Conservation (phyloP, 352 stramenopile genomes). For the Thalassiosira hispida region DNA sequence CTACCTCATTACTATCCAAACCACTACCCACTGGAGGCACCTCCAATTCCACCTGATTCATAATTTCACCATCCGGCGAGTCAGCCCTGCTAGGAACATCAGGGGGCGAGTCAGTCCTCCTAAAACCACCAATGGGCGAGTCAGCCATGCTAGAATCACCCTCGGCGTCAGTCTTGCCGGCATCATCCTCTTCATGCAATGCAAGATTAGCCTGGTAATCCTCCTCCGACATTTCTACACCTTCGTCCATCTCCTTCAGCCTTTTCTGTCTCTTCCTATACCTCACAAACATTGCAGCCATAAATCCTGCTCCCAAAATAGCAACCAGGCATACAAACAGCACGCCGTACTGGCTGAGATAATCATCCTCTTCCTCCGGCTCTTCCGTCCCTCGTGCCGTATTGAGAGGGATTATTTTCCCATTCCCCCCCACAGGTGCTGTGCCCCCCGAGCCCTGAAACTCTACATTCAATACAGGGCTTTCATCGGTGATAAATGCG, state of each 20-base stretch:
- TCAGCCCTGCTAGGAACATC: not conserved
- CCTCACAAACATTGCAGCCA: conserved; percentile 15
- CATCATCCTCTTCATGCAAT: conserved; percentile 10
- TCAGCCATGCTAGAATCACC: not conserved
- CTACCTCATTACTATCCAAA: conserved; percentile 34
- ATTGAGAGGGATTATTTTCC: conserved; percentile 19
- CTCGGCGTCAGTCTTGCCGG: not conserved
- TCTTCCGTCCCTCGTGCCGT: conserved; percentile 20
- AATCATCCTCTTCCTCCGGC: conserved; percentile 16
- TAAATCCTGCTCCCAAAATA: conserved; percentile 33
- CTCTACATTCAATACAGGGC: conserved; percentile 29
- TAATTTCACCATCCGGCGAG: not conserved
- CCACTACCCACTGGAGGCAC: conserved; percentile 11
- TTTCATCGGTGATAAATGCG: conserved; percentile 14
- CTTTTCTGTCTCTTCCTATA: conserved; percentile 23
- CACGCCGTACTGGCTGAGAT: conserved; percentile 40
- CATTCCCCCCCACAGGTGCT: not conserved
- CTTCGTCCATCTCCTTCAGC: not conserved
- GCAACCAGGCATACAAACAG: conserved; percentile 46
- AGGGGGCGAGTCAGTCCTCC: not conserved
- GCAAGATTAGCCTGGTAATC: conserved; percentile 18
- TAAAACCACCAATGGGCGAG: not conserved
- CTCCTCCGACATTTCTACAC: not conserved
- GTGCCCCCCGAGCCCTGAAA: conserved; percentile 13
- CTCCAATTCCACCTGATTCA: conserved; percentile 30